Conservation (phyloP, 768 basidiomycete genomes). For the Pleurotus tuoliensis region DNA sequence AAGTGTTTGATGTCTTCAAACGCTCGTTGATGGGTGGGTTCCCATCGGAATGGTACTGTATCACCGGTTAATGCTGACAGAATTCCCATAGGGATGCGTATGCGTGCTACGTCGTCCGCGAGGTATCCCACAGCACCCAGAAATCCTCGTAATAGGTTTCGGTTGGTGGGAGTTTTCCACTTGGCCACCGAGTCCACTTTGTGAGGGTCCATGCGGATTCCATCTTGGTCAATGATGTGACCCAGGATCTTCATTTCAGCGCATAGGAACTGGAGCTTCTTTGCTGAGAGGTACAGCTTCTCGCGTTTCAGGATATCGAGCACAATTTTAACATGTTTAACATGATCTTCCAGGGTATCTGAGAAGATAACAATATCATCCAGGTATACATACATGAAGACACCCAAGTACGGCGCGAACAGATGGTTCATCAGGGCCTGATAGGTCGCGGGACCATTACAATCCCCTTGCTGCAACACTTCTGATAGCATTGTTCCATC, state of each 20-base stretch:
- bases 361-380: conserved; percentile 34
- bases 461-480: conserved; percentile 22
- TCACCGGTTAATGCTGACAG: conserved; percentile 21
- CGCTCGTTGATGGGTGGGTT: conserved; percentile 1
- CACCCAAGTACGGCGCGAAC: conserved; percentile 27
- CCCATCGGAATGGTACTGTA: conserved; percentile 22
- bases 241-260: conserved; percentile 26
- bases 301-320: conserved; percentile 24
- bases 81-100: conserved; percentile 35
- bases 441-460: conserved; percentile 6
- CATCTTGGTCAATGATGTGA: conserved; percentile 27
- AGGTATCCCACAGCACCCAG: too few species aligned
- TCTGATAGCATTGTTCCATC: conserved; percentile 38
- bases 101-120: conserved; percentile 19
- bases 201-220: conserved; percentile 39
- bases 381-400: conserved; percentile 20
- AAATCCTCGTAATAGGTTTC: too few species aligned
- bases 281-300: conserved; percentile 11
- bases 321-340: conserved; percentile 23
- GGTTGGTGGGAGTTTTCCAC: conserved; percentile 28
- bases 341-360: conserved; percentile 29
- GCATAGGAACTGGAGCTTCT: conserved; percentile 20
- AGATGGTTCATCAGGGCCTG: conserved; percentile 41
- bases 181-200: conserved; percentile 34
- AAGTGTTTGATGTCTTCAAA: conserved; percentile 32